These are phyloP conservation scores for Oryza brachyantha DNA, from an alignment of 176 grass and related monocot species.

Conservation along the genomic window DNA sequence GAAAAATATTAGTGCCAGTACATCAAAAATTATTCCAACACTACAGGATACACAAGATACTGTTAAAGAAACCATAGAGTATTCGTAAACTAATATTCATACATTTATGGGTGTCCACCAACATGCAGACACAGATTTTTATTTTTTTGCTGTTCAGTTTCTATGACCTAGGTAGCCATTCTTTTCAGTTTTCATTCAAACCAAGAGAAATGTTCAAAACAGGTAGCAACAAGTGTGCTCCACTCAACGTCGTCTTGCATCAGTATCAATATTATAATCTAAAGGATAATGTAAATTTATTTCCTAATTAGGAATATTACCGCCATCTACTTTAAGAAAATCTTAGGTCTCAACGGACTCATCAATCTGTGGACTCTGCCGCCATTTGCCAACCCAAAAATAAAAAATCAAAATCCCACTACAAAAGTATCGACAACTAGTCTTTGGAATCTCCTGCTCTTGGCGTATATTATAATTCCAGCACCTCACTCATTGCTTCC, in stretches of 20 bases:
- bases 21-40: no score
- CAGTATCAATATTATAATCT: conserved; percentile 36
- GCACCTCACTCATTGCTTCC: not conserved
- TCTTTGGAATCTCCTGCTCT: conserved; percentile 32
- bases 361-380: conserved; percentile 25
- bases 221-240: conserved; percentile 14
- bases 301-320: conserved; percentile 17
- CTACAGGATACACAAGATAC: not conserved
- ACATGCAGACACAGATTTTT: conserved; percentile 6
- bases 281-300: conserved; percentile 38
- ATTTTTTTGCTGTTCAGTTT: not conserved
- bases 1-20: no score
- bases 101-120: not conserved
- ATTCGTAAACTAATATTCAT: not conserved
- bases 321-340: conserved; percentile 29
- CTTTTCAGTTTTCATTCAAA: not conserved
- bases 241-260: conserved; percentile 24
- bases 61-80: not conserved
- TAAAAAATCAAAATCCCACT: conserved; percentile 41
- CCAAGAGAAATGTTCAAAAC: conserved; percentile 3
- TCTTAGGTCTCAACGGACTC: conserved; percentile 24
- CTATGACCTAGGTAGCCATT: not conserved
- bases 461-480: conserved; percentile 23
- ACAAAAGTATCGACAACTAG: conserved; percentile 27
- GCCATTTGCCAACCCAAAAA: conserved; percentile 18